Conservation (phyloP, 306 rosid species). For the Hippophae tibetana region DNA sequence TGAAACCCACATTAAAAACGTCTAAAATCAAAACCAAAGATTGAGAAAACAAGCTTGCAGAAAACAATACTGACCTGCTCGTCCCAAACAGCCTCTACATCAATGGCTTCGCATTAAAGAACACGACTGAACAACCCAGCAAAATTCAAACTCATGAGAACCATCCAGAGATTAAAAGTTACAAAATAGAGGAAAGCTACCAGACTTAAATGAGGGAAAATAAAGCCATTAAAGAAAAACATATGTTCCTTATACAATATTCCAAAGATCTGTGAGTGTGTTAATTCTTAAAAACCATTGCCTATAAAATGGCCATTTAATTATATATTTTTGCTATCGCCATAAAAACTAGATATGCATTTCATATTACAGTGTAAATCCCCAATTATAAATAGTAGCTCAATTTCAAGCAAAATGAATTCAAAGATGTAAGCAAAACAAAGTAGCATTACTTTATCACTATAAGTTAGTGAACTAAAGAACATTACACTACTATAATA, state of each 20-base stretch:
- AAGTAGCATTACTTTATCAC: too few species aligned
- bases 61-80: conserved; percentile 40
- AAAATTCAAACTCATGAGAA: background rate
- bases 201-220: conserved; percentile 50
- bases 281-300: background rate
- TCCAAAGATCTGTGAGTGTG: conserved; percentile 17
- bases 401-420: too few species aligned
- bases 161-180: background rate
- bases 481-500: too few species aligned
- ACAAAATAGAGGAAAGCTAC: conserved; percentile 13
- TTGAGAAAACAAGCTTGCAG: background rate
- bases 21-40: background rate
- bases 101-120: too few species aligned
- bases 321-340: too few species aligned
- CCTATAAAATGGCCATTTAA: too few species aligned
- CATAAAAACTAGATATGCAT: too few species aligned
- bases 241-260: conserved; percentile 52
- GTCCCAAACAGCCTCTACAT: conserved; percentile 50
- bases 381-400: too few species aligned
- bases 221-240: conserved; percentile 58
- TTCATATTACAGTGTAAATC: too few species aligned
- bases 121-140: too few species aligned
- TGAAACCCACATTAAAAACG: background rate
- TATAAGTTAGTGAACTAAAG: too few species aligned
- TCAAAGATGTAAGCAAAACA: too few species aligned